phyloP scores from a whole-genome alignment of 768 basidiomycete species.

The Suillus paluster region DNA sequence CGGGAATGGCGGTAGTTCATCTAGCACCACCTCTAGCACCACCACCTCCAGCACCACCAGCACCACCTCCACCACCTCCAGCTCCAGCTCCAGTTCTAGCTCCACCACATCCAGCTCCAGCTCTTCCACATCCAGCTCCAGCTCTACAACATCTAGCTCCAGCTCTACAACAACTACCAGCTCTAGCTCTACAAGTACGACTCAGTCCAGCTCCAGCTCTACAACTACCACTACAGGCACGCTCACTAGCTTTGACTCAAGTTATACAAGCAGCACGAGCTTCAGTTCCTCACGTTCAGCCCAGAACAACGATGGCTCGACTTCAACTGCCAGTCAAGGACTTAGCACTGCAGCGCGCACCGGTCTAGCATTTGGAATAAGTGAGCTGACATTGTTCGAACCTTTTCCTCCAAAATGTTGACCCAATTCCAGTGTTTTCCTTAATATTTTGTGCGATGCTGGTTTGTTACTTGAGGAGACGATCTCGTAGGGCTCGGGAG shows the following conservation, averaged over 20 bases:
- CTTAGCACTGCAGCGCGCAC: constrained; percentile 24
- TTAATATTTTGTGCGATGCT: constrained; percentile 7
- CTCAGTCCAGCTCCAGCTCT: neutral
- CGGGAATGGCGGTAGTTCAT: neutral
- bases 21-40: neutral
- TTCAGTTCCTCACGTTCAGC: neutral
- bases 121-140: constrained; percentile 8
- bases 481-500: constrained; percentile 10
- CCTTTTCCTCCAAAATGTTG: neutral
- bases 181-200: neutral
- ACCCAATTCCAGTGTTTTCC: constrained; percentile 9
- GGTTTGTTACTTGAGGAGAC: constrained; percentile 12
- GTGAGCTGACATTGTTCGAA: constrained; percentile 19
- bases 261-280: constrained; percentile 3
- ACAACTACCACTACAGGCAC: neutral
- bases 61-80: neutral
- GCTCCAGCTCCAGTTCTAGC: neutral
- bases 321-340: constrained; percentile 8
- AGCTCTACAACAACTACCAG: constrained; percentile 1
- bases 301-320: constrained; percentile 6
- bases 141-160: neutral
- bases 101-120: constrained; percentile 11
- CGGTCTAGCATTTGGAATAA: constrained; percentile 29
- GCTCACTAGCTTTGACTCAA: constrained; percentile 6
- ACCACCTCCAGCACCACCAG: neutral